Base-by-base conservation (phyloP, 163 green algal species). In the Volvox carteri region DNA sequence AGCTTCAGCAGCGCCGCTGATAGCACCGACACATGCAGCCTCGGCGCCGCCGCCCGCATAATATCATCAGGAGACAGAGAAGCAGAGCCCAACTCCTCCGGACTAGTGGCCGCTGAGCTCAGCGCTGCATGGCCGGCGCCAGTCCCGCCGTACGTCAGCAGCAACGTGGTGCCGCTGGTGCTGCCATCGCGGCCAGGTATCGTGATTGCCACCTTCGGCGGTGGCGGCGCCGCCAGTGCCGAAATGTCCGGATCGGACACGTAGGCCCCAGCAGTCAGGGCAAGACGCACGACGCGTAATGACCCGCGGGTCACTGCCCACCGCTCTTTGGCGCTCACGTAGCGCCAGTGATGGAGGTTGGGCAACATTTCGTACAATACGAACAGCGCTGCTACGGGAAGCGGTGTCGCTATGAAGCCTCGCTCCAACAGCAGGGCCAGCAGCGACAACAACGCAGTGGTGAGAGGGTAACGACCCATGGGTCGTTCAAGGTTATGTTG, bases 361-460 rank as follows among this genome's bases (percentile, higher is more conserved):
- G 87, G 84, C 72, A 93, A 78, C 70, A 95, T 54, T 84, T 92
- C 92, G 11, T 91, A 81, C 78, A 95, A 78, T n/a, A 83, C 74
- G 41, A 77, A 89, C 74, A 94, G 75, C 18, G 88, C 88, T 19
- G 58, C 67, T 0, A 85, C 84, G 19, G 42, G 54, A 5, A 92
- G 65, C 37, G 75, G 77, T 48, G 42, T 73, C 74, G 35, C 90
- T 62, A 60, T 75, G 54, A 80, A 90, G 30, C 91, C 85, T 23
- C 85, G 72, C 25, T 78, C 58, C 42, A 94, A 85, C 48, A 94
- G 90, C 21, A 7, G 48, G 25, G 85, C 52, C 0, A 90, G 58
- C n/a, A 95, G 92, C 12, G 52, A 35, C 33, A 95, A 67, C 8
- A 94, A 80, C 30, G 91, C 91, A 0, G 19, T 8, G 0, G 88